Evolutionary conservation across 345 rosid species (phyloP), one percentile per base, ranked within the genome.

Genomic region (Kandelia obovata): DNA sequence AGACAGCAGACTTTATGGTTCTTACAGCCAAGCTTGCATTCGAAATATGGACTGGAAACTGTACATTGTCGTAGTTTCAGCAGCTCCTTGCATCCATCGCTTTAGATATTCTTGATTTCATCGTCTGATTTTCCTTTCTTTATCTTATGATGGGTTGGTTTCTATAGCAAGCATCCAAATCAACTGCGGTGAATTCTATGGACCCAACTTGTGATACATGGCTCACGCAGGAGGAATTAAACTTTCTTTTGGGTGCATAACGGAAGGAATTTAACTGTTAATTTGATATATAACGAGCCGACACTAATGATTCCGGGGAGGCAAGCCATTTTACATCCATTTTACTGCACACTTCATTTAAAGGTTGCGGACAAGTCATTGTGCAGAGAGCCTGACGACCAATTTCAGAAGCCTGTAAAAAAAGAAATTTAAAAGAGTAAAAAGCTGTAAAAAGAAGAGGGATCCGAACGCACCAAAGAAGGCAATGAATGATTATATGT

Each of bases 241-340:
- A 53, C 9, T 53, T 53, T 20, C 4, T 53, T 21, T 53, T 21
- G 26, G 15, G 46, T 9, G 10, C 15, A 7, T 2, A 39, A 39
- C 15, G 1, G 46, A 39, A 39, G 46, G 15, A 39, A 9, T 39
- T 39, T 10, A 39, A 39, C 47, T 39, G 47, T 39, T 10, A 39
- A 10, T 10, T 39, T 39, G 1, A 7, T 8, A 53, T 53, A 6
- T 53, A 53, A 53, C 26, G 6, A 53, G 57, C 98, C 59, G 92
- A 97, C 58, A 88, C 96, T 62, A 97, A 95, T 88, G 96, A 95
- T 79, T 92, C 99, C 65, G 97, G 93, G 60, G 97, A 88, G 96
- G 99, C 74, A 83, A 74, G 84, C 46, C 32, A 7, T 62, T 66
- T 67, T 68, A 63, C 63, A 61, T 74, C 35, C 26, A 59, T 59